Evolutionary conservation across 164 flowering plant species (phyloP), one percentile per base, ranked within the genome.

Genomic region (Dillenia suffruticosa): DNA sequence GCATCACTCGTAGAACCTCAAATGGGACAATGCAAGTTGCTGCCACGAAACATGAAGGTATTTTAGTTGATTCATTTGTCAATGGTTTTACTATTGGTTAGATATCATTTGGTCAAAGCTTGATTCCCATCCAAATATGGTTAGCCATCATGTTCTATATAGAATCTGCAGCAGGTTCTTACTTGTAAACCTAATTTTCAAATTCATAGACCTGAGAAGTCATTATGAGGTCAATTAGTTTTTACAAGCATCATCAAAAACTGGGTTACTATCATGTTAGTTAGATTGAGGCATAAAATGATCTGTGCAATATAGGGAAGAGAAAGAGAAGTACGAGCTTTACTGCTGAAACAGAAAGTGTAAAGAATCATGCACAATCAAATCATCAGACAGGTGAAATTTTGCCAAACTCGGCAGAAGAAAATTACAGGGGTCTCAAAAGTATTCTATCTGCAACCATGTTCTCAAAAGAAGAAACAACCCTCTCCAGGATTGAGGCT

Each of bases 401-500:
- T 51, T 44, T 10, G 12, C 62, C 49, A 64, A 49, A 17, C 14
- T 61, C 68, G 51, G 45, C 66, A 46, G 62, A 65, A 55, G 71
- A 76, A 53, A 52, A 58, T 15, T 70, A 72, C 72, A 70, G 57
- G 22, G 72, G 63, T 52, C 74, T 81, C 24, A 81, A 68, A 73
- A 69, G 54, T 50, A 72, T 72, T 65, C 19, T 71, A 40, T 65
- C 76, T 8, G 60, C 70, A 22, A 67, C 80, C 0, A 50, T 67
- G 11, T 54, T 40, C 32, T 47, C 72, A 32, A 54, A 65, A 58
- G 17, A 63, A 57, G 50, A 48, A 19, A 68, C 83, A 10, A 54
- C 79, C 17, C 59, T 80, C 14, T 58, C 74, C 48, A 58, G 80
- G 47, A 76, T 86, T n/a, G 82, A 81, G 74, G 75, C 78, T 26